These are phyloP conservation scores for Colletotrichum sp. DNA, from an alignment of 2,329 filamentous ascomycete species.

Conservation along the genomic window DNA sequence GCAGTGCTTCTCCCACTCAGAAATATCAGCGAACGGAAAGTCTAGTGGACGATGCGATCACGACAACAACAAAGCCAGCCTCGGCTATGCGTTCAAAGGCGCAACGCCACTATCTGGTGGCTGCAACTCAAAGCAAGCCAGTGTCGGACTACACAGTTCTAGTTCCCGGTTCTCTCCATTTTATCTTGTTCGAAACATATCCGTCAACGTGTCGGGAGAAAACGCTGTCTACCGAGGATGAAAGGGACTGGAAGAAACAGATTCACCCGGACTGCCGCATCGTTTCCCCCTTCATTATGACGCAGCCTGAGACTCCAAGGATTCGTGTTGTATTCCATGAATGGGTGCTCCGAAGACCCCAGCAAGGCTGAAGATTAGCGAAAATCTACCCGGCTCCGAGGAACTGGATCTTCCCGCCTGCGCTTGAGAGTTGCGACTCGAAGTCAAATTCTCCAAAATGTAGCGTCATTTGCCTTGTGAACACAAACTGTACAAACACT, in stretches of 20 bases:
- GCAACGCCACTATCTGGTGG: background rate
- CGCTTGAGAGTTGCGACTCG: background rate
- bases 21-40: background rate
- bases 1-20: background rate
- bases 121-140: background rate
- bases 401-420: background rate
- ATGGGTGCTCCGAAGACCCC: background rate
- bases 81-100: background rate
- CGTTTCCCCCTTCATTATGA: background rate
- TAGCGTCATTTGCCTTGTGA: background rate
- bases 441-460: background rate
- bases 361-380: background rate
- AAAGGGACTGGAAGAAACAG: background rate
- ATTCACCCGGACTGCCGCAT: background rate
- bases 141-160: background rate
- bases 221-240: background rate
- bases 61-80: background rate
- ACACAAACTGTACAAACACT: background rate
- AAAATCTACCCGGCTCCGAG: background rate
- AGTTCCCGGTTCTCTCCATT: background rate
- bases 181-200: background rate
- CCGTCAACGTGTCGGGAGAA: background rate
- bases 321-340: background rate
- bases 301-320: background rate
- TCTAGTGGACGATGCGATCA: background rate